phyloP scores from a whole-genome alignment of 164 flowering plant species.

The Chloranthus sessilifolius region DNA sequence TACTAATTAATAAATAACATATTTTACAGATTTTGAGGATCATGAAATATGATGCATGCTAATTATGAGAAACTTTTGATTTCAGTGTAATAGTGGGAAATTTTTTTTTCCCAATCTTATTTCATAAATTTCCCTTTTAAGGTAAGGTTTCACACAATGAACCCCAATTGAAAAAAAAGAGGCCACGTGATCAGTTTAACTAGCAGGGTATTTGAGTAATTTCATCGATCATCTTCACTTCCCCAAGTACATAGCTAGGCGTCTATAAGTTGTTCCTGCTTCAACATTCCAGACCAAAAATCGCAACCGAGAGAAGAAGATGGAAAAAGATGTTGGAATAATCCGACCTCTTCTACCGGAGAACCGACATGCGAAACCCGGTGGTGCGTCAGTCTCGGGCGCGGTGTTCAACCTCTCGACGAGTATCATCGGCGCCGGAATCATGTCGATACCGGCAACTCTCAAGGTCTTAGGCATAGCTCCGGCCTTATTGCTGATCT shows the following conservation, averaged over 20 bases:
- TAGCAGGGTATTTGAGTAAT: not conserved
- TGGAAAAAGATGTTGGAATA: slow-evolving; percentile 15
- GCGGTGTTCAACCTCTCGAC: slow-evolving; percentile 93
- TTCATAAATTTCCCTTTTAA: no score
- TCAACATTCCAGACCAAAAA: not conserved
- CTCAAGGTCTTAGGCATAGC: slow-evolving; percentile 74
- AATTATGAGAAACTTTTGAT: no score
- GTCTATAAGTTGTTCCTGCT: not conserved
- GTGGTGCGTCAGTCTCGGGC: slow-evolving; percentile 42
- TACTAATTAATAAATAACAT: no score
- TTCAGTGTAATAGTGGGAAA: no score
- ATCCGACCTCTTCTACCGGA: slow-evolving; percentile 33
- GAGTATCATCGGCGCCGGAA: slow-evolving; percentile 91
- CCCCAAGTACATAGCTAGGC: not conserved
- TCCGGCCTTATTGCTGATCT: slow-evolving; percentile 58
- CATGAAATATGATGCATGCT: no score
- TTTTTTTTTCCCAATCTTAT: no score
- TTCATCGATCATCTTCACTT: not conserved
- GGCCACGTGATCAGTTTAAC: not conserved
- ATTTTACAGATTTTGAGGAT: no score
- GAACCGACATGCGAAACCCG: not conserved
- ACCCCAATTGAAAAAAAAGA: no score
- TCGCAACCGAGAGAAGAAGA: slow-evolving; percentile 5
- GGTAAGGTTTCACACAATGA: not conserved
- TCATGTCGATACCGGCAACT: slow-evolving; percentile 95